Evolutionary conservation across 176 grass and related monocot species (phyloP).

Genomic region (Elaeis guineensis): DNA sequence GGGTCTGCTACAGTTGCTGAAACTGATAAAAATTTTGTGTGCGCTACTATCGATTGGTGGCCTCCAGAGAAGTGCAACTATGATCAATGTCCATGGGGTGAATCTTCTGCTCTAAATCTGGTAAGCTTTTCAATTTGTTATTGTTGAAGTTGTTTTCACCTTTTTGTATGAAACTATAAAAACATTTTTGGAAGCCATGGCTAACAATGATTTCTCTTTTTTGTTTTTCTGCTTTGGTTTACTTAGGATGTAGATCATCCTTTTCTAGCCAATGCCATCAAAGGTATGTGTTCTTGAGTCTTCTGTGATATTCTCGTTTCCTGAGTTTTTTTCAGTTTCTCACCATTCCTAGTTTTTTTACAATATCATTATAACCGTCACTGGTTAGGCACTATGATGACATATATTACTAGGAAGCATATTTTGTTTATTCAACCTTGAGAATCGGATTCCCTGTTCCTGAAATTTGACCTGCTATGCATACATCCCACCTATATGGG

Average conservation of each 20-base stretch:
- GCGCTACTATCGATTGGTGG: slow-evolving; percentile 98
- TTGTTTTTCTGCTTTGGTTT: slow-evolving; percentile 6
- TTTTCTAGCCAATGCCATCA: slow-evolving; percentile 64
- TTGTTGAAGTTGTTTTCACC: no score
- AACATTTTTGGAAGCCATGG: not conserved
- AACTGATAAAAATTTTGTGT: slow-evolving; percentile 63
- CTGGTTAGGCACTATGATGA: no score
- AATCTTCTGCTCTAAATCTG: slow-evolving; percentile 78
- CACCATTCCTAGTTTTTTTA: no score
- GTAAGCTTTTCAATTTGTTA: slow-evolving; percentile 19
- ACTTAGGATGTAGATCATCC: slow-evolving; percentile 65
- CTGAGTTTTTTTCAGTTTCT: not conserved
- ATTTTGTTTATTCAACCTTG: no score
- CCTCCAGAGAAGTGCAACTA: slow-evolving; percentile 95
- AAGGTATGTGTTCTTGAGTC: slow-evolving; percentile 37
- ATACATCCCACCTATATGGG: no score
- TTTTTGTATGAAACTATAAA: no score
- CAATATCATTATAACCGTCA: no score
- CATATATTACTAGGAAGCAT: no score
- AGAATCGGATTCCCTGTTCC: no score
- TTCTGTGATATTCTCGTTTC: not conserved
- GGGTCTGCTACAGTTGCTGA: slow-evolving; percentile 59
- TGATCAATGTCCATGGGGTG: slow-evolving; percentile 80
- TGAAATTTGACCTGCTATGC: no score
- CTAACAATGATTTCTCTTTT: slow-evolving; percentile 15